Evolutionary conservation across 78 protist species (phyloP), one percentile per base, ranked within the genome.

Genomic region (Ministeria vibrans): DNA sequence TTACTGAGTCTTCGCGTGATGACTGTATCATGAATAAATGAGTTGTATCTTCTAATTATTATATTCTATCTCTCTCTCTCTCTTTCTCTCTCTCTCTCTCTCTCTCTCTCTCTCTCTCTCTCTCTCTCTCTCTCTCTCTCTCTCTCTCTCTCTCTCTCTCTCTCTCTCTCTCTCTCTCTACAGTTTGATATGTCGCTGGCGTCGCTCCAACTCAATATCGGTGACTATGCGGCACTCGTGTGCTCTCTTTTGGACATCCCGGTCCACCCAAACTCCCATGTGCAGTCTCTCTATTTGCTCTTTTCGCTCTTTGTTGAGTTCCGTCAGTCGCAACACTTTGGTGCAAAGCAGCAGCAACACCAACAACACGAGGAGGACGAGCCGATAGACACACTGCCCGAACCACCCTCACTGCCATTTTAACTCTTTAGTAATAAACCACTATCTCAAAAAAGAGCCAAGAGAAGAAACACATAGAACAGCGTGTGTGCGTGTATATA

Each of bases 241-340:
- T 91, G 94, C 71, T 84, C 88, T 23, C 15, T 91, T 9, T 66
- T 91, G 22, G 88, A 91, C 75, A 81, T 91, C 61, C 91, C 94
- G 0, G 81, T 78, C 45, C 15, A 51, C 83, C n/a, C n/a, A n/a
- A 22, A 30, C 61, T 72, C 32, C 64, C 39, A 79, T 18, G 49
- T 84, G 3, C 91, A 92, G 84, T 73, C 91, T 20, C 90, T 92
- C n/a, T 92, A 92, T 83, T 38, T 92, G 23, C 64, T 92, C 32
- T 88, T 92, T 77, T 55, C 90, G 6, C 81, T 92, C 32, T 92
- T 84, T 81, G 43, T 82, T 7, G 95, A 87, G 30, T 83, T 87
- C 83, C 75, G 77, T 70, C 78, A 36, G 49, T 82, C 80, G 34
- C 85, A 75, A 32, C 86, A 82, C 63, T 87, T 87, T 49, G 41